Conservation (phyloP, 176 grass and related monocot species). For the Echinochloa phyllopogon region DNA sequence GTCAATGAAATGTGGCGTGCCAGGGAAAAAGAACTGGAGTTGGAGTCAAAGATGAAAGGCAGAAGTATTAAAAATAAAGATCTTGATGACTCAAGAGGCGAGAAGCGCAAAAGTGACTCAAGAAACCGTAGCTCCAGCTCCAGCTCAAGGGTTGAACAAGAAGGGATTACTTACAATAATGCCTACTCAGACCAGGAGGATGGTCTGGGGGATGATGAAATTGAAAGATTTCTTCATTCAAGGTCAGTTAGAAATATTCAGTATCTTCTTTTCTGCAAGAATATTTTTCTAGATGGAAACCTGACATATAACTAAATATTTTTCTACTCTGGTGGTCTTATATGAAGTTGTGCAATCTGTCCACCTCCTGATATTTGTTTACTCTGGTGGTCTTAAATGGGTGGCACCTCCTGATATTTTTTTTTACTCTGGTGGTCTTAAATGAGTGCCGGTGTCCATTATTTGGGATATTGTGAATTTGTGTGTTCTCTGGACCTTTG, state of each 20-base stretch:
- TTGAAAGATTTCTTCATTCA: slow-evolving; percentile 88
- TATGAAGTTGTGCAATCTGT: slow-evolving; percentile 2
- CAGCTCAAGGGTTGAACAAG: slow-evolving; percentile 50
- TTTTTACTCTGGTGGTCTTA: too few relatives aligned
- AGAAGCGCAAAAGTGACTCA: slow-evolving; percentile 57
- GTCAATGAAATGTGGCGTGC: slow-evolving; percentile 93
- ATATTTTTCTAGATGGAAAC: not conserved
- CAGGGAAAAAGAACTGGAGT: slow-evolving; percentile 80
- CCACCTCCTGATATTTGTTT: not conserved
- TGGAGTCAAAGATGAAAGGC: slow-evolving; percentile 64
- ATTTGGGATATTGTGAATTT: slow-evolving; percentile 20
- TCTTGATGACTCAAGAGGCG: slow-evolving; percentile 28
- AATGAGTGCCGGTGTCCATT: not conserved
- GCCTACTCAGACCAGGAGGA: slow-evolving; percentile 53
- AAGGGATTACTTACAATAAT: slow-evolving; percentile 36
- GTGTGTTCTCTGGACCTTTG: not conserved
- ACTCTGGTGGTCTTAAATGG: not conserved
- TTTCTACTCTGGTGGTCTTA: not conserved
- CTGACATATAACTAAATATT: slow-evolving; percentile 23
- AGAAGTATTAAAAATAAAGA: slow-evolving; percentile 39
- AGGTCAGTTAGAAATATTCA: slow-evolving; percentile 57
- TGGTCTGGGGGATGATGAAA: slow-evolving; percentile 69
- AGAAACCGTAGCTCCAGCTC: slow-evolving; percentile 49
- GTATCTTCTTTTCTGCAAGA: not conserved
- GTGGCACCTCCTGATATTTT: not conserved